Base-by-base conservation (phyloP, 805 yeast genomes). In the Trichomonascus vanleenenianus region DNA sequence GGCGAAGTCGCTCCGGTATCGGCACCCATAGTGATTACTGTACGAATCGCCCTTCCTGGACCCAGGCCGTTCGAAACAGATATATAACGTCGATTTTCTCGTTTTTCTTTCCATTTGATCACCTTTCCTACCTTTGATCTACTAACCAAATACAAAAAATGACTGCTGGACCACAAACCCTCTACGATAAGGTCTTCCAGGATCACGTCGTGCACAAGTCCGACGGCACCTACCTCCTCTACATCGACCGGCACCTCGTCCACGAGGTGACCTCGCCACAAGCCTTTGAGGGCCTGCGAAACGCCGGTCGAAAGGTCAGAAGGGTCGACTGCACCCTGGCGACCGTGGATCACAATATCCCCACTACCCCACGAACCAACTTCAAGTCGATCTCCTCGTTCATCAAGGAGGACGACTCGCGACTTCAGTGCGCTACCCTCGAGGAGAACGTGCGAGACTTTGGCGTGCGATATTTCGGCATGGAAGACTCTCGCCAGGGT, bases 241-340 rank as follows among this genome's bases (percentile, higher is more conserved):
- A 86, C 67, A 91, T 93, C 49, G 99, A 93, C 69, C 85, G 98
- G 69, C 98, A 93, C 67, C 74, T 93, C 56, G 96, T 93, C 42
- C 98, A 93, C 66, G 98, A 93, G 70, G 99, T 93, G 44, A 93
- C 99, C 1, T 91, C 97, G 25, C 98, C 99, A 31, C 98, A 93
- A 68, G 98, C 98, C 9, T 93, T 93, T 62, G 98, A 93, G 70
- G 98, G 98, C 42, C 76, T 93, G 58, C 76, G 74, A 52, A 83
- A 80, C 59, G 96, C 97, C 12, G 85, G 83, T 40, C 82, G 99
- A 73, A 64, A 66, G 48, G 96, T 93, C 44, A 83, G 98, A 74
- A 80, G 98, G 71, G 72, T 55, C 39, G 96, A 89, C 66, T 85
- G 96, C 70, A 87, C 97, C 44, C 74, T 89, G 56, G 95, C 96